Percentiles rank a stretch among this genome's conserved stretches.
phyloP scores from a whole-genome alignment of 1,139 yeast species.

The Kurtzmaniella quercitrusa region DNA sequence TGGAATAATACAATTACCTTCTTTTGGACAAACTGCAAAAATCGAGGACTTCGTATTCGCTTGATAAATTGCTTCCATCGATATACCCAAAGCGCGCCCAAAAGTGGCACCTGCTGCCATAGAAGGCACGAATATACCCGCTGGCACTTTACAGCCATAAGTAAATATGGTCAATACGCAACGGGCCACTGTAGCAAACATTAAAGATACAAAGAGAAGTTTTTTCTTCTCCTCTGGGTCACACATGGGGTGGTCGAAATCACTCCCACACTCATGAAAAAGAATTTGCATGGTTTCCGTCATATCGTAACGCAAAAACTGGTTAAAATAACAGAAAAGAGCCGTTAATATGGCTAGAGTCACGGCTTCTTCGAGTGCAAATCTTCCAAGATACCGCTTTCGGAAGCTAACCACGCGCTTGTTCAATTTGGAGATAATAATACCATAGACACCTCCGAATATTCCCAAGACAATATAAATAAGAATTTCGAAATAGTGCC shows the following conservation, averaged over 20 bases:
- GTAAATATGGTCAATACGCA: constrained; percentile 73
- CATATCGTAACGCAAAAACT: constrained; percentile 82
- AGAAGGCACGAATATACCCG: constrained; percentile 94
- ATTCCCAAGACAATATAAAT: constrained; percentile 74
- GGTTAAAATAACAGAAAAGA: constrained; percentile 75
- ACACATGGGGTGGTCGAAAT: constrained; percentile 44
- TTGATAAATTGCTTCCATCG: constrained; percentile 57
- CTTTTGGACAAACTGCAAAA: constrained; percentile 45
- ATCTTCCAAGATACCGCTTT: constrained; percentile 55
- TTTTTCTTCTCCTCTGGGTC: constrained; percentile 35
- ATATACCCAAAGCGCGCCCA: constrained; percentile 78
- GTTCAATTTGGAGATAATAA: constrained; percentile 73
- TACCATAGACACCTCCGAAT: constrained; percentile 91
- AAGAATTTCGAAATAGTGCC: constrained; percentile 87
- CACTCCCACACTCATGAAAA: constrained; percentile 75
- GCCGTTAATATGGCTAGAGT: constrained; percentile 69
- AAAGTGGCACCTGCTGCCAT: constrained; percentile 96
- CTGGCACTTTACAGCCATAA: constrained; percentile 90
- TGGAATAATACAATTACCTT: constrained; percentile 66
- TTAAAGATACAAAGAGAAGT: constrained; percentile 44
- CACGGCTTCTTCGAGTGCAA: constrained; percentile 69
- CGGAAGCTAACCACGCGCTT: constrained; percentile 77
- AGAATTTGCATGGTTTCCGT: constrained; percentile 89
- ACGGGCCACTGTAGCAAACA: constrained; percentile 71
- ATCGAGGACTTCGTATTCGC: constrained; percentile 34